Evolutionary conservation across 495 filamentous ascomycete species (phyloP), one percentile per base, ranked within the genome.

Genomic region (Niebla homalea): DNA sequence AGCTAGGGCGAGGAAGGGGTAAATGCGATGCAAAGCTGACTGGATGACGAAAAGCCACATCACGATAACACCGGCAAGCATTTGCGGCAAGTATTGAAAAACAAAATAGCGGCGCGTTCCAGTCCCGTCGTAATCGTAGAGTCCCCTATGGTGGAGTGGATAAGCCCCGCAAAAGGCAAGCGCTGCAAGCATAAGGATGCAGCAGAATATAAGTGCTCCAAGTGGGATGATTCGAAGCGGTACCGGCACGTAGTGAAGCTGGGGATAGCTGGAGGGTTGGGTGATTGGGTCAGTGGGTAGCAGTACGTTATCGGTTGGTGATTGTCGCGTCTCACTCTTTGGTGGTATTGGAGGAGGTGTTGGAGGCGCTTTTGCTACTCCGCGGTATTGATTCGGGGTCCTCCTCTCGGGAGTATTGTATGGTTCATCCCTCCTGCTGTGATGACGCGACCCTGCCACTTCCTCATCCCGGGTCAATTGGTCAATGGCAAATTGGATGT

Each of bases 81-180:
- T 67, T 50, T 85, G 86, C 4, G 89, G 89, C 6, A 95, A 62
- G 59, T 89, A 87, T 51, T 86, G 75, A 61, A 93, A 85, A 47
- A 94, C 66, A 62, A 94, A 94, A 60, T 93, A 95, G n/a, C 78
- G 75, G 8, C 69, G 67, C 21, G 79, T 81, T 44, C 81, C 79
- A 42, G 82, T 79, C 22, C 72, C 71, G 19, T 63, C 64, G 63
- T 87, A 95, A 10, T 67, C 57, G 64, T 76, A 77, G 5, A 94
- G 60, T 0, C 89, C 86, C 8, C 70, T 55, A 48, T 83, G 74
- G 5, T 66, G 58, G 20, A 70, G 66, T 4, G 87, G 88, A 65
- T 75, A 90, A 20, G 86, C 68, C 48, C 84, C 88, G 61, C 75
- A 82, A 60, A 89, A 83, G 8, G 81, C 69, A 16, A 94, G 69